A percentile compares a stretch with the other conserved stretches of the same genome.
phyloP scores from a whole-genome alignment of 352 stramenopile genomes.

The Phytophthora quininea region DNA sequence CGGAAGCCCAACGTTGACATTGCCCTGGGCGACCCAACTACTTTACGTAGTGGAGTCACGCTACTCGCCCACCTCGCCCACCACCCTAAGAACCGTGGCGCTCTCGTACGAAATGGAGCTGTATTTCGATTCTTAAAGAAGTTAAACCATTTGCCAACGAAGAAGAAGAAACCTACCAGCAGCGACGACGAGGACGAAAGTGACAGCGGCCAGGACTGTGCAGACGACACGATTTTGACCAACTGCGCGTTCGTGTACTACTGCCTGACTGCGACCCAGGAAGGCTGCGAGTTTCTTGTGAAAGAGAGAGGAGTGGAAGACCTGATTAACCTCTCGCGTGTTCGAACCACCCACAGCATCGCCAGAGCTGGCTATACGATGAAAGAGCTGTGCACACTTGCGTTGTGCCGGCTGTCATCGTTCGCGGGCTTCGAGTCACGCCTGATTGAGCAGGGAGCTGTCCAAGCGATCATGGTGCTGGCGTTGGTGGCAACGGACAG shows the following conservation, averaged over 20 bases:
- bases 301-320: constrained; percentile 75
- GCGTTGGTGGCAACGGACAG: constrained; percentile 76
- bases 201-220: constrained; percentile 25
- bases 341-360: constrained; percentile 36
- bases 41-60: constrained; percentile 56
- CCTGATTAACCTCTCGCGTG: constrained; percentile 69
- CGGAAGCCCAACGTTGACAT: constrained; percentile 34
- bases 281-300: constrained; percentile 76
- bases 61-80: constrained; percentile 67
- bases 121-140: constrained; percentile 66
- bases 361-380: constrained; percentile 32
- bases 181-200: constrained; percentile 22
- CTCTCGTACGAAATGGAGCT: constrained; percentile 57
- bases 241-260: constrained; percentile 81
- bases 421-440: constrained; percentile 63
- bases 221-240: constrained; percentile 56
- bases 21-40: constrained; percentile 31
- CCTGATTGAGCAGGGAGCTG: constrained; percentile 75
- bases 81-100: constrained; percentile 56
- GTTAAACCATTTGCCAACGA: constrained; percentile 44
- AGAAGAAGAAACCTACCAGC: neutral
- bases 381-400: constrained; percentile 74
- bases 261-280: constrained; percentile 61
- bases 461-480: constrained; percentile 74
- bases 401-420: constrained; percentile 71